Percentiles rank a stretch among this genome's conserved stretches.
Evolutionary conservation across 2,329 filamentous ascomycete species (phyloP).

Genomic region (Trichoderma sp.): DNA sequence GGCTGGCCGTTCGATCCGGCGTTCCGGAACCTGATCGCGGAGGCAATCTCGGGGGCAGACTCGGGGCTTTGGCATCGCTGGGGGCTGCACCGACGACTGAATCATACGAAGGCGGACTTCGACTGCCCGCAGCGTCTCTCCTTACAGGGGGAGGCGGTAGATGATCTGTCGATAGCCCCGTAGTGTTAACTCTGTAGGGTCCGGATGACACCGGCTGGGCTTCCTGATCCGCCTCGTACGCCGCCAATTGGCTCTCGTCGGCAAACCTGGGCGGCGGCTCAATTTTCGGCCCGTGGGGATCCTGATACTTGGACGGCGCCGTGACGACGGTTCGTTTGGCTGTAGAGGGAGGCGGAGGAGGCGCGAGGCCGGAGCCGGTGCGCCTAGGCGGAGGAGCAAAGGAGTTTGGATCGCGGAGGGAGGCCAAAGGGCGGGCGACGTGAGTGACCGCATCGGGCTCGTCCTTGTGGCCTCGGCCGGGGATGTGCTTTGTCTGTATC

Average conservation of each 20-base stretch:
- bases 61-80: slow-evolving; percentile 42
- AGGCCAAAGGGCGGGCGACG: slow-evolving; percentile 59
- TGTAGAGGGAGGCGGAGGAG: slow-evolving; percentile 26
- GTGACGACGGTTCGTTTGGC: slow-evolving; percentile 29
- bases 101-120: slow-evolving; percentile 32
- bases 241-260: not conserved
- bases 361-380: slow-evolving; percentile 35
- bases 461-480: slow-evolving; percentile 38
- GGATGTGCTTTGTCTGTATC: slow-evolving; percentile 10
- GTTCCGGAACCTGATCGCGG: slow-evolving; percentile 36
- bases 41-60: slow-evolving; percentile 67
- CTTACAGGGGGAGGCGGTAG: slow-evolving; percentile 69
- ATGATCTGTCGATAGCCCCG: slow-evolving; percentile 64
- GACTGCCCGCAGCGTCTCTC: slow-evolving; percentile 39
- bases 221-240: slow-evolving; percentile 28
- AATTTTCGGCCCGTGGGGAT: slow-evolving; percentile 26
- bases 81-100: slow-evolving; percentile 30
- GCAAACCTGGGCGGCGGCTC: slow-evolving; percentile 9
- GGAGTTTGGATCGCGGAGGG: slow-evolving; percentile 69
- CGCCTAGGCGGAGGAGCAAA: slow-evolving; percentile 80
- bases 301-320: slow-evolving; percentile 35
- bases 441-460: slow-evolving; percentile 30
- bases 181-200: slow-evolving; percentile 65
- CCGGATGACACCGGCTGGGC: slow-evolving; percentile 50
- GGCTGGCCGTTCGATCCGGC: slow-evolving; percentile 12